Base-by-base conservation (phyloP, 164 flowering plant species). In the Taxillus chinensis region DNA sequence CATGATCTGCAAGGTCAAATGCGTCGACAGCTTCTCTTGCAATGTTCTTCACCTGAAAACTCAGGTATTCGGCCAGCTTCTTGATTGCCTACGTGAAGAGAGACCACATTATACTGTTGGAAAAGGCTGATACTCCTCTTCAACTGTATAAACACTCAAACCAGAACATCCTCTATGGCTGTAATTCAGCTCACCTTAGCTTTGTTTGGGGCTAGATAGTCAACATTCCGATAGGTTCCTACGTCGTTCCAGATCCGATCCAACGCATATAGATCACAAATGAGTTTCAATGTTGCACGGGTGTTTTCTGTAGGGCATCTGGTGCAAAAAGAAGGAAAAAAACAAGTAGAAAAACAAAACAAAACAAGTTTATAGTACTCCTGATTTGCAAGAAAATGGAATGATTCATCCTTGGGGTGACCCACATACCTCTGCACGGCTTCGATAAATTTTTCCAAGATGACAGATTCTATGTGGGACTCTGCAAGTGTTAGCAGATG, bases 151-250 rank as follows among this genome's bases (percentile, higher is more conserved):
- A 27, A 0, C 27, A 27, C 27, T 27, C 27, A 27, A 27, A 27
- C 27, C 27, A 27, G 27, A 27, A 27, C 27, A 27, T 27, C 27
- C 27, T 27, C 27, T 27, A 27, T 27, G 27, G 27, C 27, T 27
- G 27, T 27, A 27, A 27, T 27, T 27, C 27, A 27, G 27, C 2
- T 27, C 84, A 92, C 98, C 98, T 90, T 92, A n/a, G 98, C 98
- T 76, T 92, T 92, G 73, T 92, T 92, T 13, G 98, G 98, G 50
- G 98, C 96, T 58, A 92, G 87, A 78, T 90, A 92, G 65, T 92
- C 98, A 43, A 90, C 98, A 72, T 79, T 92, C 9, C 96, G 88
- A 72, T 87, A 92, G 27, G 98, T 92, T 57, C 98, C 98, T n/a
- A 92, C 90, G 74, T 92, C 98, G 16, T 88, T 86, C 96, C 96